Evolutionary conservation across 208 protist genomes (phyloP).

Genomic region (Chromosphaera perkinsii): DNA sequence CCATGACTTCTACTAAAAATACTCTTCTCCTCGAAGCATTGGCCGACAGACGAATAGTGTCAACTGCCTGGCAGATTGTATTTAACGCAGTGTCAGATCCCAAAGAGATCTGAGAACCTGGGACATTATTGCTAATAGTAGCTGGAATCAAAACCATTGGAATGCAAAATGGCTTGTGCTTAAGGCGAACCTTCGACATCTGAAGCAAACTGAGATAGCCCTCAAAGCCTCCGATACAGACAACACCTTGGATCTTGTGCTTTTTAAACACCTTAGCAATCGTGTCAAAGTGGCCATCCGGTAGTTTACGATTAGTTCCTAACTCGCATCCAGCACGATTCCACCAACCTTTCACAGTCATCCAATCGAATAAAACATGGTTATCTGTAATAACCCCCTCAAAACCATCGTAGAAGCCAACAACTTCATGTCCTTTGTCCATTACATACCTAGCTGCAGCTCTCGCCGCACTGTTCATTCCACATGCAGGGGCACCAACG

Average conservation of each 20-base stretch:
- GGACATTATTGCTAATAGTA: constrained; percentile 51
- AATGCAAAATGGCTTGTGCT: constrained; percentile 25
- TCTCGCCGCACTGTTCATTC: constrained; percentile 48
- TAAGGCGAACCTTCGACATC: constrained; percentile 13
- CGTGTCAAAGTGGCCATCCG: neutral
- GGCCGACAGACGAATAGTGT: constrained; percentile 51
- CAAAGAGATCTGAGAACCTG: constrained; percentile 44
- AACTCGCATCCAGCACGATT: neutral
- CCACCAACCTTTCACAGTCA: constrained; percentile 44
- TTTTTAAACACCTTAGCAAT: neutral
- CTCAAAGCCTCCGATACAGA: constrained; percentile 52
- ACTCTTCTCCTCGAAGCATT: constrained; percentile 39
- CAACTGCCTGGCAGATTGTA: constrained; percentile 42
- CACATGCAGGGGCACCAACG: constrained; percentile 50
- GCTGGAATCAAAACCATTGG: constrained; percentile 50
- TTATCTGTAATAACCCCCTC: constrained; percentile 38
- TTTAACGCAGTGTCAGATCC: constrained; percentile 60
- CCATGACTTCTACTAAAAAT: constrained; percentile 45
- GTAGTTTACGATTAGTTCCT: neutral
- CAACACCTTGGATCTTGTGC: constrained; percentile 8
- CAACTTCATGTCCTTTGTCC: constrained; percentile 25
- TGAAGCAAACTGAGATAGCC: constrained; percentile 21
- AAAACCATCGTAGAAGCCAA: constrained; percentile 39
- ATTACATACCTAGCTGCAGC: constrained; percentile 12
- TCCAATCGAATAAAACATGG: constrained; percentile 39